Base-by-base conservation (phyloP, 2,329 filamentous ascomycete genomes). In the Penicillium sp. region DNA sequence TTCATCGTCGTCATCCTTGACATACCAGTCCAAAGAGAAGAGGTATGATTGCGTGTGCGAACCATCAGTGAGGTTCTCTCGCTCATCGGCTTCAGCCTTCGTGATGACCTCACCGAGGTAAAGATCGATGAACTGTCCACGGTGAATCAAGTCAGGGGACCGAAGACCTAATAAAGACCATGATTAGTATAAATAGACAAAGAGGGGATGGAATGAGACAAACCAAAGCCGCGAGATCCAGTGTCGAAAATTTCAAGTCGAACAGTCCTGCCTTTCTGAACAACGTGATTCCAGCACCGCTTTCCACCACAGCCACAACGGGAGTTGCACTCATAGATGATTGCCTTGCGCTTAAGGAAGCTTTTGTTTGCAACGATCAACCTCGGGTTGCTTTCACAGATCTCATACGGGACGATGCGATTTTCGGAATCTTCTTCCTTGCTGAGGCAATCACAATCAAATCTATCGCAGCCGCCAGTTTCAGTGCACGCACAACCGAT, bases 101-200 rank as follows among this genome's bases (percentile, higher is more conserved):
- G 73, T 76, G 6, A 80, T 71, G 0, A 79, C 72, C 54, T 80
- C 78, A 3, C 78, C 78, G 0, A 78, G 70, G 54, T 80, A 80
- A 9, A 67, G 65, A 50, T 79, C 77, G 49, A 80, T 78, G 46
- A 78, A 79, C 59, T 79, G 76, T 0, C 78, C 78, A 1, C 69
- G 65, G 31, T 69, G 61, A 44, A 80, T 76, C 2, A 58, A 50
- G 21, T 75, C 67, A 0, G 63, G 68, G 0, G 75, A 78, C 4
- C 77, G 74, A 8, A 79, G 69, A 6, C 77, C 76, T 76, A 40
- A 36, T 15, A 27, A 15, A 8, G 2, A 19, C 21, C 25, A 39
- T 29, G 23, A 25, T 63, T 53, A 66, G 55, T 43, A 58, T 16
- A 39, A 10, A 5, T 10, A 4, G 11, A 9, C 4, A 21, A 31